These are phyloP conservation scores for Ustilaginoidea virens DNA, from an alignment of 2,329 filamentous ascomycete species.

Conservation along the genomic window DNA sequence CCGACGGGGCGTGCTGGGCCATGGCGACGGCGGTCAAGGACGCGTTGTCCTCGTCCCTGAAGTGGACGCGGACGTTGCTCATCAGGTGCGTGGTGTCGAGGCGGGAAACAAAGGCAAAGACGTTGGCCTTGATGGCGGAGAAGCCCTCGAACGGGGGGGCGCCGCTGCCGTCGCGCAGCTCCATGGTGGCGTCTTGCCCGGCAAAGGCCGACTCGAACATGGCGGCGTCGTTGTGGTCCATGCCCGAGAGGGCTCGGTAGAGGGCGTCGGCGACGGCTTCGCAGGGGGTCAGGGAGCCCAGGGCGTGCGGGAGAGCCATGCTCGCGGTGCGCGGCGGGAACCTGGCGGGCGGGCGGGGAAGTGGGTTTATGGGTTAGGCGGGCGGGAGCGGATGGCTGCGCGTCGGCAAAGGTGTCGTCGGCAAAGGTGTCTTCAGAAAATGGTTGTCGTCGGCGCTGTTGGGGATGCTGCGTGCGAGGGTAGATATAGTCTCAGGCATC, in stretches of 20 bases:
- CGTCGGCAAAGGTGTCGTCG: too few species aligned
- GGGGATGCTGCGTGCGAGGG: too few species aligned
- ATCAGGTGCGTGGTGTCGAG: conserved; percentile 16
- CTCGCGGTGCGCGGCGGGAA: too few species aligned
- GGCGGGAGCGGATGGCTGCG: too few species aligned
- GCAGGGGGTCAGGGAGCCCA: background rate
- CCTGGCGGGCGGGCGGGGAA: too few species aligned
- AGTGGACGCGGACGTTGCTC: conserved; percentile 14
- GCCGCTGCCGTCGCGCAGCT: background rate
- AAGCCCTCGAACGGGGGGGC: background rate
- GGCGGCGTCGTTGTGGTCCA: conserved; percentile 2
- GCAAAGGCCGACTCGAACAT: conserved; percentile 3
- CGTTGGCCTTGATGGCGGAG: conserved; percentile 1
- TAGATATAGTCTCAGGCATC: too few species aligned
- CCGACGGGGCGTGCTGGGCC: conserved; percentile 14
- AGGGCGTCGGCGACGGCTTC: conserved; percentile 4
- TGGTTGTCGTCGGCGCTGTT: too few species aligned
- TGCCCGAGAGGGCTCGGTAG: conserved; percentile 2
- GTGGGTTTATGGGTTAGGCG: too few species aligned
- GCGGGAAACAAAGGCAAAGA: conserved; percentile 2
- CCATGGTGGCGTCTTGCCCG: conserved; percentile 1
- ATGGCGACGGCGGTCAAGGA: conserved; percentile 10
- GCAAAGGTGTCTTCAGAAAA: too few species aligned
- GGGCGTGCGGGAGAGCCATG: background rate
- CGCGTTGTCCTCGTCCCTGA: conserved; percentile 11